A percentile compares a stretch with the other conserved stretches of the same genome.
Evolutionary conservation across 345 rosid genomes (phyloP).

Genomic region (Moricandia moricandioides): DNA sequence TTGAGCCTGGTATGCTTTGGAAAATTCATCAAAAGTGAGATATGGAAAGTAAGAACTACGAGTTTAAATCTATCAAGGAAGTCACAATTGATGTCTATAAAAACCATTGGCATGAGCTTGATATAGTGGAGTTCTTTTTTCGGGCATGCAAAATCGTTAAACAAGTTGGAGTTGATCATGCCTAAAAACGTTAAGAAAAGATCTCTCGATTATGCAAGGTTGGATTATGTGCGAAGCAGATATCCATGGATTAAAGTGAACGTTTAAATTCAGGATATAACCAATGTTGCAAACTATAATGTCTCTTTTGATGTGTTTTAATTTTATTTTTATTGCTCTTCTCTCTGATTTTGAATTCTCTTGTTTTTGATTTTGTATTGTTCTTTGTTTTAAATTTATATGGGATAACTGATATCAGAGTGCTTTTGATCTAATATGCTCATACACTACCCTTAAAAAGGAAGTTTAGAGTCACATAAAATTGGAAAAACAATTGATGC

Average conservation of each 20-base stretch:
- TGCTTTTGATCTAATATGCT: no score
- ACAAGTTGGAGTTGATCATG: no score
- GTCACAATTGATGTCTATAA: conserved; percentile 20
- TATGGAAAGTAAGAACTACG: neutral
- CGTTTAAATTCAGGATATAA: neutral
- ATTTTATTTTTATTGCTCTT: neutral
- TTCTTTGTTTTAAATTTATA: no score
- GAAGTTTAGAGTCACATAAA: no score
- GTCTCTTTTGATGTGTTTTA: neutral
- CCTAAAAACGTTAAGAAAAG: no score
- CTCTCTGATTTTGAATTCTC: neutral
- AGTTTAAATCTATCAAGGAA: neutral
- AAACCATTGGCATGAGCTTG: conserved; percentile 7
- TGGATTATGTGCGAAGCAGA: neutral
- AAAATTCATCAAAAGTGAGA: neutral
- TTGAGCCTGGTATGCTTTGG: neutral
- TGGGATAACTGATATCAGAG: no score
- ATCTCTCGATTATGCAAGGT: no score
- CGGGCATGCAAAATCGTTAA: no score
- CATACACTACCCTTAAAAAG: no score
- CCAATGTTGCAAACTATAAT: neutral
- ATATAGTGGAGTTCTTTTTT: no score
- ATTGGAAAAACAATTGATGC: no score
- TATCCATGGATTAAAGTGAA: neutral
- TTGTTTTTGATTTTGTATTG: neutral